phyloP scores from a whole-genome alignment of 352 stramenopile species.

The Aphanomyces euteiches region DNA sequence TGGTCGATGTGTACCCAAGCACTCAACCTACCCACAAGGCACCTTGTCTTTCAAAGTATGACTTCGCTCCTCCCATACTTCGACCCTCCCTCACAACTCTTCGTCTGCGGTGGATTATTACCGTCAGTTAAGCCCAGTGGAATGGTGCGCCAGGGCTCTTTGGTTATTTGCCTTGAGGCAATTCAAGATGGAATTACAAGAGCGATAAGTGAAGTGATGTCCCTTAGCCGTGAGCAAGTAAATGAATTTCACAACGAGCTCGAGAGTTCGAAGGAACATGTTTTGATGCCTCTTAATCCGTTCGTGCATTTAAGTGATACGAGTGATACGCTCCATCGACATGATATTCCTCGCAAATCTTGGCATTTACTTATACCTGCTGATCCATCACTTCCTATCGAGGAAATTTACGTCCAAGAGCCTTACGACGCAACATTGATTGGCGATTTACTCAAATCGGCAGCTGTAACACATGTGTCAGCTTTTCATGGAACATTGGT shows the following conservation, averaged over 20 bases:
- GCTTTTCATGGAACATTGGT: slow-evolving; percentile 15
- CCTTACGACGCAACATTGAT: neutral
- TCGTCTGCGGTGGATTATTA: neutral
- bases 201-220: too few species aligned
- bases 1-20: too few species aligned
- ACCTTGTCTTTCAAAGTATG: neutral
- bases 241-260: too few species aligned
- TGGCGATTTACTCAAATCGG: neutral
- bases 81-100: neutral
- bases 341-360: neutral
- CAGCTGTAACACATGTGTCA: neutral
- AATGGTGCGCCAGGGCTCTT: neutral
- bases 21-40: neutral
- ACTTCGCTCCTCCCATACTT: neutral
- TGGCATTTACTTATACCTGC: slow-evolving; percentile 8
- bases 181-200: neutral
- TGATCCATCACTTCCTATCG: neutral
- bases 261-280: too few species aligned
- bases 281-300: too few species aligned
- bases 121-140: neutral
- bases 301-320: too few species aligned
- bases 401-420: slow-evolving; percentile 13
- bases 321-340: too few species aligned
- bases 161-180: neutral
- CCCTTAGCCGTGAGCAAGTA: too few species aligned